Evolutionary conservation across 2,329 filamentous ascomycete genomes (phyloP), one percentile per base, ranked within the genome.

Genomic region (Plectosphaerella sp.): DNA sequence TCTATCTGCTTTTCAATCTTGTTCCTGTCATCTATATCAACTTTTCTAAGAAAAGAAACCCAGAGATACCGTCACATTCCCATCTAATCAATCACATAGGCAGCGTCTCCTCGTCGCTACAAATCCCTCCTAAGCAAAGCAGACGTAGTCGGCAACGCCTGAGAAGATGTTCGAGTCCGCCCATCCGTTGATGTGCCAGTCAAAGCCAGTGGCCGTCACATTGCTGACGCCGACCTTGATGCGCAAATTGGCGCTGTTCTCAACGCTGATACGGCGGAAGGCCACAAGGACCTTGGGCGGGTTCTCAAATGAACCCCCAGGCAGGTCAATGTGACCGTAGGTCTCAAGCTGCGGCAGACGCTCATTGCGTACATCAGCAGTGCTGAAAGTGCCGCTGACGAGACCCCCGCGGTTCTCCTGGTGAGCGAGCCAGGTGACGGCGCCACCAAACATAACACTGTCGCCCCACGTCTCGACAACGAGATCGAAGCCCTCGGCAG

Each of bases 391-490:
- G 25, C 56, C 56, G 16, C 56, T 57, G 3, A 46, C 24, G 4
- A 58, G 45, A 1, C 53, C 57, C 4, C 18, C 11, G 35, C 47
- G 33, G 49, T 56, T 50, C 3, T 37, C 36, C 9, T 48, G 53
- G 35, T 57, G 53, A 1, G 57, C 57, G 11, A 57, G 39, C 57
- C 57, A 59, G 11, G 53, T 39, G 1, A 48, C 53, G 14, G 37
- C 36, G 1, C 45, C 57, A 2, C 45, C 25, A 42, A 48, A 50
- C 10, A 59, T 47, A 15, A 50, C 16, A 1, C 39, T 48, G n/a
- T 58, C 56, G 9, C 41, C 43, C 52, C 54, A 56, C 14, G 54
- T 41, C 10, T 58, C 56, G 2, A 49, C 18, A 43, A 49, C 22
- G 15, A 58, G 22, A n/a, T 42, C 51, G 50, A 59, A 58, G 37